Evolutionary conservation across 768 basidiomycete species (phyloP).

Genomic region (Termitomyces sp.): DNA sequence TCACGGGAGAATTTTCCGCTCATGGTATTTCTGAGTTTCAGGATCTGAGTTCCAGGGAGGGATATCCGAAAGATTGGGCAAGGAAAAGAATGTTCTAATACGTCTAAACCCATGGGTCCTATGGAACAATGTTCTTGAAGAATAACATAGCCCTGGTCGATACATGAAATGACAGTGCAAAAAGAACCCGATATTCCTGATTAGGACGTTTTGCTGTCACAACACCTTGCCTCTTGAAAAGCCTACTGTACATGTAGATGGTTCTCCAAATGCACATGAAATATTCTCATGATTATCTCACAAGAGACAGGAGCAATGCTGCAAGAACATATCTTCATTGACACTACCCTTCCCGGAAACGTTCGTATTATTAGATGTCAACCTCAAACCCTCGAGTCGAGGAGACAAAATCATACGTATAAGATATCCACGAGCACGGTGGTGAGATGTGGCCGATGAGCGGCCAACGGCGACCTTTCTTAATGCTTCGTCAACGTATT

Average conservation of each 20-base stretch:
- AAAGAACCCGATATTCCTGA: background rate
- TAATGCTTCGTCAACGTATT: background rate
- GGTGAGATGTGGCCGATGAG: background rate
- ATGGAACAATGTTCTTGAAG: slow-evolving; percentile 4
- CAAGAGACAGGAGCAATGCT: background rate
- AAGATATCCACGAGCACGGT: background rate
- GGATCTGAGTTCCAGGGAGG: slow-evolving; percentile 29
- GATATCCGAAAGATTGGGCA: slow-evolving; percentile 43
- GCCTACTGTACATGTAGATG: no score
- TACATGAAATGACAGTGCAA: slow-evolving; percentile 4
- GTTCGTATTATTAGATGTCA: background rate
- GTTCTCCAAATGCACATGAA: no score
- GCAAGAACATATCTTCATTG: no score
- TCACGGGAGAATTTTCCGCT: slow-evolving; percentile 85
- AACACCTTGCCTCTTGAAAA: no score
- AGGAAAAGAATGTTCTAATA: slow-evolving; percentile 37
- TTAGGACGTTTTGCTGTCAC: background rate
- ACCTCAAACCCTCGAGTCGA: background rate
- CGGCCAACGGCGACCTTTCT: background rate
- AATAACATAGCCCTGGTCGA: slow-evolving; percentile 7
- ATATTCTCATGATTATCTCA: background rate
- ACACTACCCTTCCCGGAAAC: no score
- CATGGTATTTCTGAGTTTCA: slow-evolving; percentile 64
- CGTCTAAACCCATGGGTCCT: background rate
- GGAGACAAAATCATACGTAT: background rate